These are phyloP conservation scores for Mrakia blollopis DNA, from an alignment of 768 basidiomycete species.

Conservation along the genomic window DNA sequence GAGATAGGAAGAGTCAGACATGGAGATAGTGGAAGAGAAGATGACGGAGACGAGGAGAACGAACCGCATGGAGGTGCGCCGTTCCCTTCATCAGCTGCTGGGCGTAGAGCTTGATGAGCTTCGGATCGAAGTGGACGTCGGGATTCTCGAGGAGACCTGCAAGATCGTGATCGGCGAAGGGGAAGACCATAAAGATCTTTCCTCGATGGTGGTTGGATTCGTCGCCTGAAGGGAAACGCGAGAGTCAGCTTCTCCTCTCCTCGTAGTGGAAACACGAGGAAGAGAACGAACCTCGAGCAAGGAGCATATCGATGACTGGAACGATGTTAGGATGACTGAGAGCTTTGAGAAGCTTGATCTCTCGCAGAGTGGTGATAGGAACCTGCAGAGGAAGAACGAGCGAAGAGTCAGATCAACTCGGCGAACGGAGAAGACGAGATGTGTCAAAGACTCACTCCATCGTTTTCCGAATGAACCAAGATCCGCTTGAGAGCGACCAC, in stretches of 20 bases:
- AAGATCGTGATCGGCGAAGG: constrained; percentile 99
- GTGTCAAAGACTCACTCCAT: constrained; percentile 58
- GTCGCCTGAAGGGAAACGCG: constrained; percentile 43
- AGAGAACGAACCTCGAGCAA: constrained; percentile 48
- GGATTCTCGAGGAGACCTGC: constrained; percentile 84
- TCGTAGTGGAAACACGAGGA: not conserved
- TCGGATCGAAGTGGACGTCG: constrained; percentile 65
- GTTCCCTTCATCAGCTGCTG: constrained; percentile 93
- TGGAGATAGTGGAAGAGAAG: not conserved
- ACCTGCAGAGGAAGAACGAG: constrained; percentile 38
- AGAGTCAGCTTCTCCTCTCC: not conserved
- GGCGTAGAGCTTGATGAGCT: constrained; percentile 92
- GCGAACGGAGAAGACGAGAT: not conserved
- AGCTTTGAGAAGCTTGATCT: constrained; percentile 92
- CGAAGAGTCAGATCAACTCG: not conserved
- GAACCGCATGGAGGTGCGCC: constrained; percentile 87
- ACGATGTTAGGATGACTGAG: constrained; percentile 81
- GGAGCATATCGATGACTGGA: constrained; percentile 86
- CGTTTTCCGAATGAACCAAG: constrained; percentile 92
- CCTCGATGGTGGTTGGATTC: constrained; percentile 62
- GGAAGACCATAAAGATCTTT: constrained; percentile 97
- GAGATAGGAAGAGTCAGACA: constrained; percentile 30
- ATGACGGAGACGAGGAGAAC: constrained; percentile 38
- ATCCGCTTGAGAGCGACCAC: constrained; percentile 88
- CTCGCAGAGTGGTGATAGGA: constrained; percentile 91